Conservation (phyloP, 2,329 filamentous ascomycete genomes). For the Rhynchosporium agropyri region DNA sequence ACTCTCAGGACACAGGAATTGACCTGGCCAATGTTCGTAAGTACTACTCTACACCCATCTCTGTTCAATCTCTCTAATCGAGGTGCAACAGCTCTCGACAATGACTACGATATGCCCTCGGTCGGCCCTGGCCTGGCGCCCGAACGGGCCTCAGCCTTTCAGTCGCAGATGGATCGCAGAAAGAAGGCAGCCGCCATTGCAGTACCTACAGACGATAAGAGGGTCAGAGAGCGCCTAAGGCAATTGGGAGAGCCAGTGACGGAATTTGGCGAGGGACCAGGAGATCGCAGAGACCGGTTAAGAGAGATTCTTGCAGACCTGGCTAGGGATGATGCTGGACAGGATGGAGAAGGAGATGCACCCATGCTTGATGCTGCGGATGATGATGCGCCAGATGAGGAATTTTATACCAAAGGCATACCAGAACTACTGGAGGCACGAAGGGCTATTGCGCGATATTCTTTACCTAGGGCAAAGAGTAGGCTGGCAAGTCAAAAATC, state of each 20-base stretch:
- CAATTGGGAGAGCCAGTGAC: constrained; percentile 93
- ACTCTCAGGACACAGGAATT: constrained; percentile 49
- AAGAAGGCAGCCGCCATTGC: constrained; percentile 84
- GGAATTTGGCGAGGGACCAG: constrained; percentile 86
- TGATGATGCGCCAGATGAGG: constrained; percentile 75
- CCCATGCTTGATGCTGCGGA: constrained; percentile 58
- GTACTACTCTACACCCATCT: constrained; percentile 41
- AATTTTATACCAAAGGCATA: constrained; percentile 90
- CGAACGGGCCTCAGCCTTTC: constrained; percentile 42
- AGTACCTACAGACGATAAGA: constrained; percentile 90
- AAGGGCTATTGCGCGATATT: constrained; percentile 78
- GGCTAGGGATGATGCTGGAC: constrained; percentile 60
- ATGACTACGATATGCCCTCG: constrained; percentile 65
- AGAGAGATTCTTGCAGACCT: constrained; percentile 78
- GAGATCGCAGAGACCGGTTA: constrained; percentile 83
- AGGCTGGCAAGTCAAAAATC: constrained; percentile 76
- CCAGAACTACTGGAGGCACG: constrained; percentile 74
- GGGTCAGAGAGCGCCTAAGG: constrained; percentile 78
- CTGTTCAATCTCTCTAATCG: constrained; percentile 33
- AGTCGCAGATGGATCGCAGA: constrained; percentile 82
- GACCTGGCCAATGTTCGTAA: constrained; percentile 65
- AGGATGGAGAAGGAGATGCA: constrained; percentile 63
- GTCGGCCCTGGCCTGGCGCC: constrained; percentile 40
- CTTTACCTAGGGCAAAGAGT: constrained; percentile 77
- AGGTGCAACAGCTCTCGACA: constrained; percentile 62